These are phyloP conservation scores for Xylariaceae sp. DNA, from an alignment of 2,329 filamentous ascomycete genomes.

Conservation along the genomic window DNA sequence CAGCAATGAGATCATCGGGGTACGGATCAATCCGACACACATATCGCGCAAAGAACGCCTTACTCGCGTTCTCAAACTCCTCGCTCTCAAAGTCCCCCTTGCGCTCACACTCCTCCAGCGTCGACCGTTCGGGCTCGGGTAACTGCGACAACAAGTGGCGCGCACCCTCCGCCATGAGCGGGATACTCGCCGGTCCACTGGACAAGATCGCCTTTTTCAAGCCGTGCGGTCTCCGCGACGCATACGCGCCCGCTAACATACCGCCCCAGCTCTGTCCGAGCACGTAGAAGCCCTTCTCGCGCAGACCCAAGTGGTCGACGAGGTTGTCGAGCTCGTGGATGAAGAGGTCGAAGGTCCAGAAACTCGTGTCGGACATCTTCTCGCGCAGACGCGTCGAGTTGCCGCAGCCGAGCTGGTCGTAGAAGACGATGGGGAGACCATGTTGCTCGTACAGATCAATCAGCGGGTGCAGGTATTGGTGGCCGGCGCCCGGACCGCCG, in stretches of 20 bases:
- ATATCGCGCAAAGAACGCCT: constrained; percentile 12
- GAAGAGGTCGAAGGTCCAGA: constrained; percentile 27
- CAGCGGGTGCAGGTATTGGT: constrained; percentile 58
- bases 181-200: constrained; percentile 26
- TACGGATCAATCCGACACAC: constrained; percentile 17
- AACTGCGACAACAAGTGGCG: constrained; percentile 15
- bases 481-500: constrained; percentile 37
- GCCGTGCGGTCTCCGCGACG: constrained; percentile 13
- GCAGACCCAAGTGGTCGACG: constrained; percentile 17
- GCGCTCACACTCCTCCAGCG: constrained; percentile 13
- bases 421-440: constrained; percentile 35
- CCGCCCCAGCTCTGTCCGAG: constrained; percentile 24
- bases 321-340: constrained; percentile 23
- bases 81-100: constrained; percentile 15
- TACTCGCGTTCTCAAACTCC: constrained; percentile 12
- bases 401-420: constrained; percentile 49
- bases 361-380: constrained; percentile 32
- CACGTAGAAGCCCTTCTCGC: constrained; percentile 14
- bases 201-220: constrained; percentile 23
- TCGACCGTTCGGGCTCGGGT: constrained; percentile 8
- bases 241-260: constrained; percentile 22
- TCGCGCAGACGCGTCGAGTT: constrained; percentile 42
- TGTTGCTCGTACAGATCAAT: constrained; percentile 40
- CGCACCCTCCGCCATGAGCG: constrained; percentile 15
- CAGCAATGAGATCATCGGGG: constrained; percentile 4